Evolutionary conservation across 1,139 yeast genomes (phyloP).

Genomic region (Taphrina betulina): DNA sequence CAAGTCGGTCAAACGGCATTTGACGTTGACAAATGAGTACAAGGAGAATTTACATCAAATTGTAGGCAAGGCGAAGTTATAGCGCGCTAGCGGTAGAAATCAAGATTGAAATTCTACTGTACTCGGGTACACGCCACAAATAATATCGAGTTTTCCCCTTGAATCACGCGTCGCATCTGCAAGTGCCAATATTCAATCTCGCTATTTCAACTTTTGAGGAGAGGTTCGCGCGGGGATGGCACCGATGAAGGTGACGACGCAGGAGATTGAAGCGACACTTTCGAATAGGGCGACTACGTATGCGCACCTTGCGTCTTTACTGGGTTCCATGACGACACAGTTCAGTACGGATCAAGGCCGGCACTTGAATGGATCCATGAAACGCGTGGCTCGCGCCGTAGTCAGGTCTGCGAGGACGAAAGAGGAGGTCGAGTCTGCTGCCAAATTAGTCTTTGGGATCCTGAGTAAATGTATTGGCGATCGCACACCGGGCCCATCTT

Average conservation of each 20-base stretch:
- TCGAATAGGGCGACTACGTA: neutral
- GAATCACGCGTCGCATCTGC: too few species aligned
- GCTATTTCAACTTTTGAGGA: too few species aligned
- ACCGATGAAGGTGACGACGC: neutral
- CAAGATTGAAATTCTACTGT: too few species aligned
- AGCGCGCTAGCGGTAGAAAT: too few species aligned
- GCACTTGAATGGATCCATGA: neutral
- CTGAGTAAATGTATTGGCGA: conserved; percentile 7
- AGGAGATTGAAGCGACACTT: neutral
- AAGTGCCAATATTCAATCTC: too few species aligned
- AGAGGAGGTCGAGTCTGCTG: conserved; percentile 17
- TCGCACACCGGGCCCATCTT: conserved; percentile 12
- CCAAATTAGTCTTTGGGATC: conserved; percentile 3
- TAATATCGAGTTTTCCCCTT: too few species aligned
- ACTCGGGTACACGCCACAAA: too few species aligned
- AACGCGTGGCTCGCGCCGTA: neutral
- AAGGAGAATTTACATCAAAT: conserved; percentile 2
- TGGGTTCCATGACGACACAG: neutral
- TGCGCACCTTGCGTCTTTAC: neutral
- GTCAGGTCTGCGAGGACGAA: conserved; percentile 1
- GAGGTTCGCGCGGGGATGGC: too few species aligned
- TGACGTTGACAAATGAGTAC: conserved; percentile 5
- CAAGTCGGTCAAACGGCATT: neutral
- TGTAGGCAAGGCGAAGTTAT: too few species aligned
- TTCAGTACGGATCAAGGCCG: neutral